Evolutionary conservation across 306 rosid genomes (phyloP), one percentile per base, ranked within the genome.

Genomic region (Canavalia gladiata): DNA sequence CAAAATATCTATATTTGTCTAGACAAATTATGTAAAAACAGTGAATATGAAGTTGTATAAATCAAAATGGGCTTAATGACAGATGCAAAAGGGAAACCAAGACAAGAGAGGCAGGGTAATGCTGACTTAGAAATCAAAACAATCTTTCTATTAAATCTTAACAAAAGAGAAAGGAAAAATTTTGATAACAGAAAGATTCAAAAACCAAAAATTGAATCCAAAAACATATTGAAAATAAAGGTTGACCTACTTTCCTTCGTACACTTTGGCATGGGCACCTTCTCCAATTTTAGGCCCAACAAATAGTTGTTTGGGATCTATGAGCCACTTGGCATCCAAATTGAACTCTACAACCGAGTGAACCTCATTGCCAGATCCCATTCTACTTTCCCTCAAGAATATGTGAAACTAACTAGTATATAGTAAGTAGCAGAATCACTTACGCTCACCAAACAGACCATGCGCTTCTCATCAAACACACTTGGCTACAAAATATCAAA

Each of bases 291-390:
- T 91, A 4, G 97, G 98, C 0, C 98, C 98, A 87, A 95, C 93
- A 81, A 95, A 93, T 56, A 95, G 88, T 63, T 86, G 93, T 42
- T 89, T 95, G 11, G 98, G 98, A 92, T 92, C 97, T 73, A 92
- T 84, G 59, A 89, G 69, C 98, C 98, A 92, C 85, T 93, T 88
- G 65, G 92, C 81, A 79, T 93, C 96, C 45, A 93, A 89, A 84
- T 66, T 80, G 62, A 95, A 86, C 77, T 87, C 94, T 29, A 80
- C 98, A 76, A 86, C 87, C 3, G 93, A 91, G 72, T 85, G 91
- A 90, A 92, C 90, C 84, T 94, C 95, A 90, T 89, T 91, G 39
- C 91, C 97, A 88, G 98, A 92, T 89, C 97, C 98, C 98, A 95
- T 95, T 30, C 47, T 13, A 11, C 12, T 6, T 80, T 28, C 68